phyloP scores from a whole-genome alignment of 2,329 filamentous ascomycete species.

The Microcyclosporella mali region DNA sequence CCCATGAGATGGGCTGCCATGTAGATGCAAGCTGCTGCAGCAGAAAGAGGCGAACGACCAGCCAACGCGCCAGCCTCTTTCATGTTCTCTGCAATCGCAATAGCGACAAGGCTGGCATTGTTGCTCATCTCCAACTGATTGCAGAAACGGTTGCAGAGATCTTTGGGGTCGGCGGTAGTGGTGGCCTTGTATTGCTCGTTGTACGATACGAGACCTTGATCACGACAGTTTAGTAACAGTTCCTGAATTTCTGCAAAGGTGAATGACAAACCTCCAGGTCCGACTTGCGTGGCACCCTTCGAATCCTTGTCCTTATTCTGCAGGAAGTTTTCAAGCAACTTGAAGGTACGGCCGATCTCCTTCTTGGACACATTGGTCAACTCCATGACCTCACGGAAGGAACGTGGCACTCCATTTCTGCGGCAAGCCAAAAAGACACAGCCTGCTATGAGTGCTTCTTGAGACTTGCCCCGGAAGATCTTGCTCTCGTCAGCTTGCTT shows the following conservation, averaged over 20 bases:
- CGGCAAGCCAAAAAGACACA: constrained; percentile 98
- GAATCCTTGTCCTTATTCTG: constrained; percentile 62
- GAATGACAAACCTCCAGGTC: constrained; percentile 46
- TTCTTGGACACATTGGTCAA: constrained; percentile 94
- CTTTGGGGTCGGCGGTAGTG: constrained; percentile 28
- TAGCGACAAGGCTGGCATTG: constrained; percentile 71
- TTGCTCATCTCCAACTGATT: constrained; percentile 71
- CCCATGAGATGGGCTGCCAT: constrained; percentile 86
- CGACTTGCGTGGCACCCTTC: constrained; percentile 25
- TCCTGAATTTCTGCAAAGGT: constrained; percentile 2
- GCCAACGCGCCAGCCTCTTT: constrained; percentile 73
- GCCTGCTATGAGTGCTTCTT: constrained; percentile 87
- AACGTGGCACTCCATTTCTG: constrained; percentile 77
- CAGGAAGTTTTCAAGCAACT: constrained; percentile 82
- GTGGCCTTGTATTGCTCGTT: constrained; percentile 27
- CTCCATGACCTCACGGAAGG: constrained; percentile 89
- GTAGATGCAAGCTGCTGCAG: constrained; percentile 93
- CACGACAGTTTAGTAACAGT: constrained; percentile 14
- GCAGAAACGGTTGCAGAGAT: constrained; percentile 81
- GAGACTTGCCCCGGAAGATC: constrained; percentile 89
- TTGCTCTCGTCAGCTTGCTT: constrained; percentile 91
- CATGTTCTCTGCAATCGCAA: constrained; percentile 71
- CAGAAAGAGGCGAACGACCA: constrained; percentile 86
- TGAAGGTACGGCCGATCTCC: constrained; percentile 94
- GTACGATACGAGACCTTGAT: constrained; percentile 23